Base-by-base conservation (phyloP, 2,329 filamentous ascomycete genomes). In the Didymella keratinophila region DNA sequence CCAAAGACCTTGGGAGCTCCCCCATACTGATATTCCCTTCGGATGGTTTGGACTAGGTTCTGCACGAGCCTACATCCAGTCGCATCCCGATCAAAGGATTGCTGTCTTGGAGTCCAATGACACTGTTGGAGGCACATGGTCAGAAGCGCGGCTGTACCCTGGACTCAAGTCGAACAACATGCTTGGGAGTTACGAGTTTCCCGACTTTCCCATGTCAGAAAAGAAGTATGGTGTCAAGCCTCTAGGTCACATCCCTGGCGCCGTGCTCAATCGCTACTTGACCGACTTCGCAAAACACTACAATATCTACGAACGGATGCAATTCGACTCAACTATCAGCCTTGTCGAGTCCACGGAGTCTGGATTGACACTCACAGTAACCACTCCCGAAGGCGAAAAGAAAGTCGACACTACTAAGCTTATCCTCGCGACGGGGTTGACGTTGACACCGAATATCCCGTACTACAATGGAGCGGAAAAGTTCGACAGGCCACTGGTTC, bases 161-260 rank as follows among this genome's bases (percentile, higher is more conserved):
- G 51, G 51, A 12, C 36, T 54, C 2, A 54, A 54, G 34, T 54
- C 51, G 4, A 54, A 54, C 27, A 54, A 54, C 20, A 54, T 54
- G 51, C 51, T 54, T 25, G 51, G 51, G 18, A 54, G 51, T 23
- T 54, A 54, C 11, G 51, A 54, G 4, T 54, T 54, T 34, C 51
- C 51, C 25, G 51, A 54, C 43, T 54, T 54, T 21, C 52, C 52
- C 16, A 54, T 54, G 52, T 27, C 27, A 12, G 52, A 55, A 25
- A 42, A 48, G 9, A 47, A 42, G n/a, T 54, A 54, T n/a, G 52
- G 52, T n/a, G 52, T 54, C 36, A 41, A 54, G 21, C 52, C 52
- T 42, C 32, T 54, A 5, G 44, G 52, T 27, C 52, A 54, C 21
- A 54, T 54, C 16, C 52, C 52, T 27, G 52, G 52, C 3, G 44